These are phyloP conservation scores for Chlorella ohadii DNA, from an alignment of 139 green algal species.

Conservation along the genomic window DNA sequence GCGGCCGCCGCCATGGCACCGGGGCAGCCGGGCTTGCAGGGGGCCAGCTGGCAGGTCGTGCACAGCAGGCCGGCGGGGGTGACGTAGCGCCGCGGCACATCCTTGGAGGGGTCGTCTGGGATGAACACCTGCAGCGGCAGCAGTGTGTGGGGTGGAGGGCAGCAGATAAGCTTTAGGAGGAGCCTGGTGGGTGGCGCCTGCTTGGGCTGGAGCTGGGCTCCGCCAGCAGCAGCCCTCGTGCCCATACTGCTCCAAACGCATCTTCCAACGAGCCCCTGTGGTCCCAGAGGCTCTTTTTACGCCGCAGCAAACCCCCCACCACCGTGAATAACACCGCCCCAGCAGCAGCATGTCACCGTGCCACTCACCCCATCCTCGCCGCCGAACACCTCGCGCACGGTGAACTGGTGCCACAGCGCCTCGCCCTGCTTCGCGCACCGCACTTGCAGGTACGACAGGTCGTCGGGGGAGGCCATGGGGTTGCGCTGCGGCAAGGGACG, in stretches of 20 bases:
- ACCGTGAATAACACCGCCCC: no score
- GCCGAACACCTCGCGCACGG: slow-evolving; percentile 37
- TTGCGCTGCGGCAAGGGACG: slow-evolving; percentile 26
- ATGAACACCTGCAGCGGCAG: slow-evolving; percentile 15
- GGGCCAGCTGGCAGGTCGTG: slow-evolving; percentile 13
- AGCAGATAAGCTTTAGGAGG: not conserved
- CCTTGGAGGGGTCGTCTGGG: not conserved
- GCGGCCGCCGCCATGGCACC: no score
- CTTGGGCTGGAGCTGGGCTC: not conserved
- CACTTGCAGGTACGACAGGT: slow-evolving; percentile 43
- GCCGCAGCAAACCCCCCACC: no score
- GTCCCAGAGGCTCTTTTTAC: no score
- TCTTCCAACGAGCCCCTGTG: no score
- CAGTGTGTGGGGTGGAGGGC: not conserved
- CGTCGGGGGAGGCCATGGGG: slow-evolving; percentile 43
- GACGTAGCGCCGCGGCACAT: not conserved
- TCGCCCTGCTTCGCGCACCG: slow-evolving; percentile 44
- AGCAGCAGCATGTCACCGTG: no score
- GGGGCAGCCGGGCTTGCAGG: slow-evolving; percentile 28
- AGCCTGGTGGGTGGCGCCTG: not conserved
- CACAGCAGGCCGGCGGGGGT: not conserved
- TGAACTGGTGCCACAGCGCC: slow-evolving; percentile 44
- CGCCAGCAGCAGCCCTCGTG: no score
- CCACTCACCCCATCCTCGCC: slow-evolving; percentile 15
- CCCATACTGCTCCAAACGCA: no score